Conservation (phyloP, 495 filamentous ascomycete genomes). For the Tetracladium setigerum region DNA sequence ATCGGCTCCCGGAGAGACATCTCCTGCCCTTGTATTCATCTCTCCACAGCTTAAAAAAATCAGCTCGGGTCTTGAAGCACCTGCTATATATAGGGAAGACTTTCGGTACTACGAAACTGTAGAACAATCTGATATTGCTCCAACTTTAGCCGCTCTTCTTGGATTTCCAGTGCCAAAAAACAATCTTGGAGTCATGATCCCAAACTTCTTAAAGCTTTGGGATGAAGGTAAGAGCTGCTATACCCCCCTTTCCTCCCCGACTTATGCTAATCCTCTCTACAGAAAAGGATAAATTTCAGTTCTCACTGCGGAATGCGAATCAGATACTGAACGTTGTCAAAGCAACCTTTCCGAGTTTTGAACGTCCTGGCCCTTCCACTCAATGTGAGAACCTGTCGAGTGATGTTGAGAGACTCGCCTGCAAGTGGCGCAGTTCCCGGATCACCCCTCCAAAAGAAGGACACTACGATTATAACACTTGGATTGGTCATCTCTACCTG, state of each 20-base stretch:
- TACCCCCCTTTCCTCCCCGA: background rate
- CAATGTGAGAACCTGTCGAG: slow-evolving; percentile 37
- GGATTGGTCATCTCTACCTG: slow-evolving; percentile 1
- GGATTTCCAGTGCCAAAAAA: slow-evolving; percentile 90
- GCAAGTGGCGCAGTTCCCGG: slow-evolving; percentile 46
- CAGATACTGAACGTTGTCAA: slow-evolving; percentile 71
- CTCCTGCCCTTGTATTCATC: slow-evolving; percentile 83
- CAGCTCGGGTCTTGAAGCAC: slow-evolving; percentile 31
- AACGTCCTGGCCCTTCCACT: slow-evolving; percentile 21
- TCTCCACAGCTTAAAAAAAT: slow-evolving; percentile 72
- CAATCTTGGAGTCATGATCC: slow-evolving; percentile 82
- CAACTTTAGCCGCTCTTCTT: slow-evolving; percentile 79
- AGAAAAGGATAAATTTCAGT: slow-evolving; percentile 52
- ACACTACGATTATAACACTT: no score
- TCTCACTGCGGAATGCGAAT: slow-evolving; percentile 66
- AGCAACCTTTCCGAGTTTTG: slow-evolving; percentile 56
- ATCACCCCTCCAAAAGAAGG: no score
- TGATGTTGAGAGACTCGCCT: slow-evolving; percentile 54
- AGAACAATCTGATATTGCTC: slow-evolving; percentile 89
- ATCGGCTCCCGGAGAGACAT: slow-evolving; percentile 87
- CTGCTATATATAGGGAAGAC: slow-evolving; percentile 41
- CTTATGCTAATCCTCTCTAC: background rate
- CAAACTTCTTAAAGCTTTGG: slow-evolving; percentile 73
- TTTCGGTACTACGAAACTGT: slow-evolving; percentile 77
- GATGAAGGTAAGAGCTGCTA: slow-evolving; percentile 35